These are phyloP conservation scores for Cyberlindnera suaveolens DNA, from an alignment of 805 yeast genomes.

Conservation along the genomic window DNA sequence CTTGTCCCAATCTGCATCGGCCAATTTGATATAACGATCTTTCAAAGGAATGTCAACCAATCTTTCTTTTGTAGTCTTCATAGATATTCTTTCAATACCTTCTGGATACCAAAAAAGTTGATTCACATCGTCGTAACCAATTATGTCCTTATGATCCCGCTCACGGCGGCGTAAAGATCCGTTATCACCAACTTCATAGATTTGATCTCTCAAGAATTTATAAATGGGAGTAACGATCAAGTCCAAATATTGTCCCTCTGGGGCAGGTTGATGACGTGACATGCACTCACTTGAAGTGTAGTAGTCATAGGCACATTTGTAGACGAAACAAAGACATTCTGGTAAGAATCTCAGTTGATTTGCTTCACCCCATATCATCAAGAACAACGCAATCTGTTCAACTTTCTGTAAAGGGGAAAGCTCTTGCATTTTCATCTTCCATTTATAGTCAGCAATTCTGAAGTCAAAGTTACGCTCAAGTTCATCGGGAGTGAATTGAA, in stretches of 20 bases:
- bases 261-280: slow-evolving; percentile 24
- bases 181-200: slow-evolving; percentile 40
- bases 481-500: slow-evolving; percentile 40
- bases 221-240: slow-evolving; percentile 72
- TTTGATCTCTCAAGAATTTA: slow-evolving; percentile 47
- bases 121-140: slow-evolving; percentile 88
- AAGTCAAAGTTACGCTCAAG: slow-evolving; percentile 35
- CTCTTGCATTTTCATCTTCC: slow-evolving; percentile 45
- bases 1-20: slow-evolving; percentile 55
- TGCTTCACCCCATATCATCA: slow-evolving; percentile 88
- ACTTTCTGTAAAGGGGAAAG: slow-evolving; percentile 45
- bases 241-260: slow-evolving; percentile 44
- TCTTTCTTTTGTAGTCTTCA: slow-evolving; percentile 35
- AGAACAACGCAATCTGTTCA: slow-evolving; percentile 61
- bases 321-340: slow-evolving; percentile 79
- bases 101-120: slow-evolving; percentile 82
- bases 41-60: slow-evolving; percentile 46
- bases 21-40: slow-evolving; percentile 48
- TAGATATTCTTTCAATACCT: slow-evolving; percentile 55
- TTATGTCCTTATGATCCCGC: slow-evolving; percentile 59
- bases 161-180: slow-evolving; percentile 41
- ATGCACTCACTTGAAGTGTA: slow-evolving; percentile 37
- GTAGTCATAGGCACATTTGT: slow-evolving; percentile 71
- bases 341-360: slow-evolving; percentile 82
- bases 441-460: slow-evolving; percentile 69